These are phyloP conservation scores for Kwoniella shandongensis DNA, from an alignment of 768 basidiomycete genomes.

Conservation along the genomic window DNA sequence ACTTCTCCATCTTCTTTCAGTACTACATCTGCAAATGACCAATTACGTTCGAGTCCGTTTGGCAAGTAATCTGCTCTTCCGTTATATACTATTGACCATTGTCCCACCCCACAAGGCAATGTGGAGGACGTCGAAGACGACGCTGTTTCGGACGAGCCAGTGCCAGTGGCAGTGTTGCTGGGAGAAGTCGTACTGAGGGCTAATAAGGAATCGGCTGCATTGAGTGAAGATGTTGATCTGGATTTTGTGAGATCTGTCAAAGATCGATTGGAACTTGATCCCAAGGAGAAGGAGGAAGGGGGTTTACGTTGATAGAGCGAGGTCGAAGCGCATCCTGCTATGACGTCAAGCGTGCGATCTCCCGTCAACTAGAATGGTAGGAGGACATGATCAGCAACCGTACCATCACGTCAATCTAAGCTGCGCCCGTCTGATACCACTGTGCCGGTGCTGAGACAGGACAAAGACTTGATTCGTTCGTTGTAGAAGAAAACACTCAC, in stretches of 20 bases:
- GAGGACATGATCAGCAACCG: background rate
- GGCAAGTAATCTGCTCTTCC: constrained; percentile 51
- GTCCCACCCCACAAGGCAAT: constrained; percentile 39
- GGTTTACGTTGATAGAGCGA: constrained; percentile 43
- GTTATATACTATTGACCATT: constrained; percentile 47
- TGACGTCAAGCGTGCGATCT: constrained; percentile 38
- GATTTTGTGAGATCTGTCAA: background rate
- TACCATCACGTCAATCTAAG: background rate
- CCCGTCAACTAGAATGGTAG: constrained; percentile 48
- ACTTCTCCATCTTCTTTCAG: constrained; percentile 47
- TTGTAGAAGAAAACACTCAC: constrained; percentile 38
- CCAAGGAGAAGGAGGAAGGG: background rate
- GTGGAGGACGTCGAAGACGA: background rate
- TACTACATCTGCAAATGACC: constrained; percentile 50
- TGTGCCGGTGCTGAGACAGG: background rate
- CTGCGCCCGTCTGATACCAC: background rate
- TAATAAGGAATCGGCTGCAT: background rate
- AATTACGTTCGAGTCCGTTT: constrained; percentile 52
- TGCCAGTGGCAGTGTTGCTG: too few species aligned
- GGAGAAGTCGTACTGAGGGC: background rate
- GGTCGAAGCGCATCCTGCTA: constrained; percentile 49
- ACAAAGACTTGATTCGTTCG: too few species aligned
- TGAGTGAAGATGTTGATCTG: background rate
- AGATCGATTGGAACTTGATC: constrained; percentile 1
- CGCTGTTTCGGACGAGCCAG: too few species aligned